Evolutionary conservation across 139 green algal species (phyloP).

Genomic region (Chlorella sorokiniana): DNA sequence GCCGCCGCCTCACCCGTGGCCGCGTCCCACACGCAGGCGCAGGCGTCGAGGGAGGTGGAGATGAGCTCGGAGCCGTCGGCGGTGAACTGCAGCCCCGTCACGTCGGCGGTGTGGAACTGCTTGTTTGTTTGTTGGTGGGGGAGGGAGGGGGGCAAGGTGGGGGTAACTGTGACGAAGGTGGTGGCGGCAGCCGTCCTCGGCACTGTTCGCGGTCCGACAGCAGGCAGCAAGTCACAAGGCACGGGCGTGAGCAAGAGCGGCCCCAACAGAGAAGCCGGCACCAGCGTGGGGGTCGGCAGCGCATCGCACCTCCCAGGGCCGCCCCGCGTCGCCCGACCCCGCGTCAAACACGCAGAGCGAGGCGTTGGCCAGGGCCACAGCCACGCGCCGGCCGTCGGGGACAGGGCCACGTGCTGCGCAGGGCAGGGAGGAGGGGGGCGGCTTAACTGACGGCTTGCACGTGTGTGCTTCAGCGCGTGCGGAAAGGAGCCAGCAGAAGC

Average conservation of each 20-base stretch:
- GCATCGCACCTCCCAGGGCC: slow-evolving; percentile 14
- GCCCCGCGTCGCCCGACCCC: background rate
- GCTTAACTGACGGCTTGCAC: no score
- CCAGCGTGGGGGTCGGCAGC: no score
- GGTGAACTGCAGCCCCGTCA: slow-evolving; percentile 68
- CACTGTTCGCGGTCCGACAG: no score
- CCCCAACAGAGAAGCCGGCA: no score
- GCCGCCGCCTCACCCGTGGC: slow-evolving; percentile 2
- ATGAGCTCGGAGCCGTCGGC: slow-evolving; percentile 27
- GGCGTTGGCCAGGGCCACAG: slow-evolving; percentile 39
- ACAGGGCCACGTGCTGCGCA: slow-evolving; percentile 34
- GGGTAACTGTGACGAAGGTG: no score
- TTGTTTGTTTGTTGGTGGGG: no score
- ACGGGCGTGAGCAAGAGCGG: background rate
- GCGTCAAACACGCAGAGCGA: slow-evolving; percentile 47
- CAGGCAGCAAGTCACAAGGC: no score
- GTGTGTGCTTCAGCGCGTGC: no score
- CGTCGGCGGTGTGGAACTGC: slow-evolving; percentile 63
- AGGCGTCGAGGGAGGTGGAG: slow-evolving; percentile 36
- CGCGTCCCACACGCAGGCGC: slow-evolving; percentile 56
- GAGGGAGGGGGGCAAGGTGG: background rate
- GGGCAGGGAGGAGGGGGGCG: background rate
- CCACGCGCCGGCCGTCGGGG: slow-evolving; percentile 43
- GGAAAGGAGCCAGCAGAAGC: no score
- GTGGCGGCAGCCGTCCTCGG: no score